Evolutionary conservation across 331 rosid genomes (phyloP), one percentile per base, ranked within the genome.

Genomic region (Acacia pycnantha): DNA sequence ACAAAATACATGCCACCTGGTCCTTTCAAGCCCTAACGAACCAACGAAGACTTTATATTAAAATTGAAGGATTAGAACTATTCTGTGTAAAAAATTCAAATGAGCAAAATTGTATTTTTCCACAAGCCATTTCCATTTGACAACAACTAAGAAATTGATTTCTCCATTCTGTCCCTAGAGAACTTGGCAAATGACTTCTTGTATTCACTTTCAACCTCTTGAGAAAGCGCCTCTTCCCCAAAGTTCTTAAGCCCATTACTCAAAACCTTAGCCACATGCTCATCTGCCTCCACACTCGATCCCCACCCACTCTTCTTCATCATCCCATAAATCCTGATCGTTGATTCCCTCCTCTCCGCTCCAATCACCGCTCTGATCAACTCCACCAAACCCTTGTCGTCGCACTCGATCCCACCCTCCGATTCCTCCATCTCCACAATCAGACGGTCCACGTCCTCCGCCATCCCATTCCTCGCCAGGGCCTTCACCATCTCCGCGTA

Each of bases 281-380:
- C 91, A 68, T 93, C 95, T 6, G 85, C 87, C 62, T 82, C 67
- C 64, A 84, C 81, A 16, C 14, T 50, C 3, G 70, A 67, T 2
- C 97, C 90, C 90, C 90, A 90, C n/a, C 92, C 97, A 66, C 85
- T 81, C 37, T 61, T 84, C 82, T 86, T 95, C 92, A 95, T 77
- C 88, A 95, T 27, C 77, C 69, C 83, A 26, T 91, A 95, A 69
- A 93, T 89, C 93, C 87, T 91, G 26, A 93, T 90, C 85, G 93
- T 87, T 6, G 98, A 89, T 73, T 91, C 97, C 78, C 86, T 90
- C 48, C 93, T 84, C 58, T 62, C 83, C 0, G 97, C 91, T 6
- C 48, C 87, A 79, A 93, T 41, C 46, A 93, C 91, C 33, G 94
- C 97, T 88, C 84, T 92, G 70, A 92, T 87, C 87, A 95, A 48